These are phyloP conservation scores for Neoarthrinium moseri DNA, from an alignment of 2,329 filamentous ascomycete genomes.

Conservation along the genomic window DNA sequence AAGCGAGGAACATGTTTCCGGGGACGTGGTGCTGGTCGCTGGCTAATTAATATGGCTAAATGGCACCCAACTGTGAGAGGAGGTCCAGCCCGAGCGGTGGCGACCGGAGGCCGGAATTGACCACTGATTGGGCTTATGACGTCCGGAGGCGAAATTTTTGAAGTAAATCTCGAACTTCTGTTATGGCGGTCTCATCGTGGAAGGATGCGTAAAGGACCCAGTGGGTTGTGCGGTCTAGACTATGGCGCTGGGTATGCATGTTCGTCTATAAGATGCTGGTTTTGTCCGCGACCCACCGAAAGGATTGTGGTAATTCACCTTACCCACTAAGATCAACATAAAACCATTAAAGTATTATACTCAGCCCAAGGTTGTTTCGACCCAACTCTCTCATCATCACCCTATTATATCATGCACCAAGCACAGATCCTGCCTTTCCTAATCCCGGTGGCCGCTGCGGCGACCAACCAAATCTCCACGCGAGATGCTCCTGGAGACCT, in stretches of 20 bases:
- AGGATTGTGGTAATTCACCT: not conserved
- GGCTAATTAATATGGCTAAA: conserved; percentile 12
- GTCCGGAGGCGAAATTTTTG: not conserved
- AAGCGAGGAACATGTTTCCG: too few relatives aligned
- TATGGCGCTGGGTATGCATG: not conserved
- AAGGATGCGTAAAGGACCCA: not conserved
- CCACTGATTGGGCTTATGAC: not conserved
- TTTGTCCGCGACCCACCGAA: not conserved
- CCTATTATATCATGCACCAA: conserved; percentile 1
- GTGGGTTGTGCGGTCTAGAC: not conserved
- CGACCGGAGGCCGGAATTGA: not conserved
- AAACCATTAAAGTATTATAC: not conserved
- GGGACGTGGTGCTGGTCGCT: conserved; percentile 4
- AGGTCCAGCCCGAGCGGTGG: conserved; percentile 1
- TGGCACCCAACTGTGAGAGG: not conserved
- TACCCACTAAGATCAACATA: not conserved
- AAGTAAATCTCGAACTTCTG: not conserved
- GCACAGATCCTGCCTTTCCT: not conserved
- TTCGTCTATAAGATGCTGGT: not conserved
- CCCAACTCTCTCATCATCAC: not conserved
- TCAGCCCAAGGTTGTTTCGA: not conserved
- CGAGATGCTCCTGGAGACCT: conserved; percentile 21
- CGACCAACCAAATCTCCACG: conserved; percentile 8
- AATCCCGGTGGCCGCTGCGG: not conserved
- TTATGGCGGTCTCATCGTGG: not conserved